phyloP scores from a whole-genome alignment of 2,329 filamentous ascomycete species.

The Amauroascus verrucosus region DNA sequence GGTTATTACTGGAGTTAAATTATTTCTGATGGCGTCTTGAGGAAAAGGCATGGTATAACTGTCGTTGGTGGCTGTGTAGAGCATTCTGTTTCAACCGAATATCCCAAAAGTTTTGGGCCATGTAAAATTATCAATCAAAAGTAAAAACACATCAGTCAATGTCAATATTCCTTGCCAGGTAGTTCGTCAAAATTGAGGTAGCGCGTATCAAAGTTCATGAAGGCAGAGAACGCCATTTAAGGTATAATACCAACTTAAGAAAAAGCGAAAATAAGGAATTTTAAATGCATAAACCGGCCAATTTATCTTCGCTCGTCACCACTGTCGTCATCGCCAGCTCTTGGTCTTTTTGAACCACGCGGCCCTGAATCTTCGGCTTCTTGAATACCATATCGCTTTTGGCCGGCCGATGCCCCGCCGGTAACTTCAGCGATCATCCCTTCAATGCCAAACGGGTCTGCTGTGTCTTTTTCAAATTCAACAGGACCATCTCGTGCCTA shows the following conservation, averaged over 20 bases:
- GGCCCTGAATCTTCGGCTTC: conserved; percentile 28
- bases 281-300: not conserved
- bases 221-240: conserved; percentile 1
- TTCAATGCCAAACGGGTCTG: conserved; percentile 88
- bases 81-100: not conserved
- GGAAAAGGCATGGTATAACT: too few species aligned
- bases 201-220: not conserved
- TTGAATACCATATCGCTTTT: conserved; percentile 38
- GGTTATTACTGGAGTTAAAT: not conserved
- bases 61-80: not conserved
- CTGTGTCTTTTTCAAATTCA: conserved; percentile 82
- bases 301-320: conserved; percentile 13
- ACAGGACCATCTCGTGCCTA: conserved; percentile 79
- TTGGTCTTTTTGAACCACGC: conserved; percentile 55
- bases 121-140: not conserved
- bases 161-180: not conserved
- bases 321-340: conserved; percentile 59
- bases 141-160: not conserved
- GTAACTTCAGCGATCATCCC: conserved; percentile 76
- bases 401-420: conserved; percentile 41
- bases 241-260: not conserved
- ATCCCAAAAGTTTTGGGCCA: not conserved
- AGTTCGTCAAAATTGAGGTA: not conserved
- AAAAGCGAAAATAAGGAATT: not conserved
- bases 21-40: not conserved